Percentiles rank a stretch among this genome's conserved stretches.
These are phyloP conservation scores for Nigrospora sphaerica DNA, from an alignment of 2,329 filamentous ascomycete genomes.

Conservation along the genomic window DNA sequence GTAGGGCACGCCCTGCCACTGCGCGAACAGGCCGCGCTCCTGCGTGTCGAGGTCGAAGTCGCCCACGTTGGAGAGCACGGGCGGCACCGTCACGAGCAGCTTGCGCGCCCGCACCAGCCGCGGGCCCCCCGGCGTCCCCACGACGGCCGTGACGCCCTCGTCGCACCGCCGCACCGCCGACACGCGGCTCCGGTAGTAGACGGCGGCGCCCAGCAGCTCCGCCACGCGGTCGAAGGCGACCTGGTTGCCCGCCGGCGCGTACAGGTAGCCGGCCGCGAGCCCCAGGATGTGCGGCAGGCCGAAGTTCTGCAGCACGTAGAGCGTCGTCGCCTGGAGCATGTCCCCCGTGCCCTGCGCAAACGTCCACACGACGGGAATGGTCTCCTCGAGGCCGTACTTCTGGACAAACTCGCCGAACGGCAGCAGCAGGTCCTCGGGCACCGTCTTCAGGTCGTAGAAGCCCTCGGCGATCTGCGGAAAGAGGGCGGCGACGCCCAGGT, in stretches of 20 bases:
- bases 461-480: not conserved
- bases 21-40: conserved; percentile 16
- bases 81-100: conserved; percentile 19
- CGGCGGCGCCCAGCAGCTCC: not conserved
- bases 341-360: conserved; percentile 30
- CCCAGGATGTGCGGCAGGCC: conserved; percentile 1
- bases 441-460: conserved; percentile 1
- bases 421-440: conserved; percentile 7
- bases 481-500: not conserved
- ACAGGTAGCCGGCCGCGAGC: not conserved
- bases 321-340: conserved; percentile 22
- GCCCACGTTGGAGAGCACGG: conserved; percentile 13
- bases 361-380: conserved; percentile 18
- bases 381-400: conserved; percentile 26
- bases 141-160: not conserved
- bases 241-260: not conserved
- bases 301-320: conserved; percentile 27
- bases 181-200: not conserved
- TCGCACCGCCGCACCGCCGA: not conserved
- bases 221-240: not conserved
- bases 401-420: conserved; percentile 28
- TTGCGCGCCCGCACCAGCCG: conserved; percentile 8
- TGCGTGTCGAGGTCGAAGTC: conserved; percentile 16
- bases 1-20: conserved; percentile 13
- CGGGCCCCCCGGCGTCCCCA: not conserved